Base-by-base conservation (phyloP, 495 filamentous ascomycete genomes). In the Delitschia confertaspora region DNA sequence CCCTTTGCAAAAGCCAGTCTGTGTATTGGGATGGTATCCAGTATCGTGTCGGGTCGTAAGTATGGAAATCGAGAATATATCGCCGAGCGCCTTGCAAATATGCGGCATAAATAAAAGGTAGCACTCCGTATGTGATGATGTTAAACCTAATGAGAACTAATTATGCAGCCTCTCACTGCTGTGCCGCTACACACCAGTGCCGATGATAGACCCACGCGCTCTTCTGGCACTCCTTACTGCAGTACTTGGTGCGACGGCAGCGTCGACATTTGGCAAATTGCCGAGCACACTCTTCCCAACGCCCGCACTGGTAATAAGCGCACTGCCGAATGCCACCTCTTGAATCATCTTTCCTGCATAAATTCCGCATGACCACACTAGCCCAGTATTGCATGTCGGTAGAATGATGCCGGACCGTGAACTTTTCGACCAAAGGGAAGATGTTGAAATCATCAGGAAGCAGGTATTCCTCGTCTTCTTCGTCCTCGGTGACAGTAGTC, bases 371-470 rank as follows among this genome's bases (percentile, higher is more conserved):
- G 41, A 98, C 91, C 16, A 98, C 89, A 38, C 88, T 89, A 6
- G 91, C 91, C 91, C 91, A 98, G 67, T 95, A 95, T 60, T 95
- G 88, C 91, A 98, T 96, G 61, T 96, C 89, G 39, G 80, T 82
- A 36, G 83, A 85, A 62, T 95, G 86, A 58, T 93, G 85, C 42
- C 89, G 77, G 29, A 95, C 86, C 9, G 91, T 98, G 62, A 95
- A 96, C 63, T 95, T 95, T 66, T 98, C 91, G 32, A 98, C 89
- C 41, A 98, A 70, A 19, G 91, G 91, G 67, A 98, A 98, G 58
- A 96, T 94, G 65, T 95, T 98, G 64, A 88, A 84, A 63, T 95
- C 85, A 61, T 95, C 88, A 1, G 88, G 84, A 3, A 91, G 74
- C 4, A 91, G 68, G 53, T 95, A 96, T 57, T 98, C 91, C 49